These are phyloP conservation scores for Blastosporella zonata DNA, from an alignment of 1,284 basidiomycete genomes.

Conservation along the genomic window DNA sequence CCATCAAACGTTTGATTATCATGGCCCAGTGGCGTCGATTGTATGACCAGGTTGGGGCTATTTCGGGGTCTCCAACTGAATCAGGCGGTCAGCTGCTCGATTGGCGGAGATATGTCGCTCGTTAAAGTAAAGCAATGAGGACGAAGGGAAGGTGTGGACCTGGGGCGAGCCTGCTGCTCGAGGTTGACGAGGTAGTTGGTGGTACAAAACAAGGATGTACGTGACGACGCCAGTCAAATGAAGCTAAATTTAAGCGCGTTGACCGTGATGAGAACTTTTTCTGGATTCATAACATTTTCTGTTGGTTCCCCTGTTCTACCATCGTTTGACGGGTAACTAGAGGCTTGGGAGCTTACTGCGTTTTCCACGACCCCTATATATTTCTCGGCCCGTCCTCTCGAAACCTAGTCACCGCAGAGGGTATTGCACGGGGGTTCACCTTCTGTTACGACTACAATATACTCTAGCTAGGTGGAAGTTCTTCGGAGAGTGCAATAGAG, in stretches of 20 bases:
- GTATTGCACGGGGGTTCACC: no score
- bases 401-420: no score
- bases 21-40: constrained; percentile 9
- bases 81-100: constrained; percentile 15
- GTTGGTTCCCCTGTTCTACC: no score
- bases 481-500: constrained; percentile 6
- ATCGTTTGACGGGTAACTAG: no score
- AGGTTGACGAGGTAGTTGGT: background rate
- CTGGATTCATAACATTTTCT: no score
- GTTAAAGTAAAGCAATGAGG: background rate
- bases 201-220: background rate
- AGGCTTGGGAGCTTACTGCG: no score
- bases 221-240: background rate
- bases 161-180: background rate
- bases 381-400: no score
- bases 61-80: constrained; percentile 5
- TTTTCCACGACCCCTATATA: no score
- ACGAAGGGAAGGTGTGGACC: background rate
- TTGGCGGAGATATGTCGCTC: constrained; percentile 15
- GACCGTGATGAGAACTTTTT: background rate
- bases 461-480: constrained; percentile 6
- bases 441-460: constrained; percentile 9
- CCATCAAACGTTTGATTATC: constrained; percentile 13
- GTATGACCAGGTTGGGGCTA: constrained; percentile 3
- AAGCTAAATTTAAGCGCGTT: background rate